phyloP scores from a whole-genome alignment of 228 moss, liverwort and hornwort species.

The Sphagnum fallax region DNA sequence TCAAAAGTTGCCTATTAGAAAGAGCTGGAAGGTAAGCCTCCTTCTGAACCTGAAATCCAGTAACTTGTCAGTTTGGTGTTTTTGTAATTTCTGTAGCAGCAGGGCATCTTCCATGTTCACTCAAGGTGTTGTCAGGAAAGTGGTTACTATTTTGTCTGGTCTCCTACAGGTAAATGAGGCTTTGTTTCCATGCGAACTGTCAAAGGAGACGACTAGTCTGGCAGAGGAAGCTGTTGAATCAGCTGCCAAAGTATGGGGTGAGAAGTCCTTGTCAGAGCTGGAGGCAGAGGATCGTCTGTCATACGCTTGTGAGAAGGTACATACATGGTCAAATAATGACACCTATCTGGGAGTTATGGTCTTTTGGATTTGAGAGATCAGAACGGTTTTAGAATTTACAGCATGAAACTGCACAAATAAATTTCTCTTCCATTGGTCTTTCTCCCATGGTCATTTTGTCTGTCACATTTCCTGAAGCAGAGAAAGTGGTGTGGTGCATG shows the following conservation, averaged over 20 bases:
- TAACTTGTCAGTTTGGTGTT: neutral
- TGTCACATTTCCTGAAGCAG: no score
- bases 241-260: constrained; percentile 85
- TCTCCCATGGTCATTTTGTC: no score
- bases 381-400: no score
- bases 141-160: no score
- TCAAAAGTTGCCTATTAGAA: constrained; percentile 66
- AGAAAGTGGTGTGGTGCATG: constrained; percentile 7
- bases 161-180: constrained; percentile 57
- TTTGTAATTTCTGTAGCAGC: no score
- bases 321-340: neutral
- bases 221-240: constrained; percentile 72
- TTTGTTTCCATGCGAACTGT: constrained; percentile 79
- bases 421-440: no score
- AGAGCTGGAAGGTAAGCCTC: constrained; percentile 73
- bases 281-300: constrained; percentile 95
- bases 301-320: constrained; percentile 88
- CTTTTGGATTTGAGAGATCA: neutral
- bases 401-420: no score
- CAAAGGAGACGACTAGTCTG: constrained; percentile 26
- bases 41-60: neutral
- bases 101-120: no score
- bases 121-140: no score
- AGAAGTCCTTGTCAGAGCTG: constrained; percentile 70
- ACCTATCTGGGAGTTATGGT: neutral